Conservation (phyloP, 2,329 filamentous ascomycete species). For the Colletotrichum sp. region DNA sequence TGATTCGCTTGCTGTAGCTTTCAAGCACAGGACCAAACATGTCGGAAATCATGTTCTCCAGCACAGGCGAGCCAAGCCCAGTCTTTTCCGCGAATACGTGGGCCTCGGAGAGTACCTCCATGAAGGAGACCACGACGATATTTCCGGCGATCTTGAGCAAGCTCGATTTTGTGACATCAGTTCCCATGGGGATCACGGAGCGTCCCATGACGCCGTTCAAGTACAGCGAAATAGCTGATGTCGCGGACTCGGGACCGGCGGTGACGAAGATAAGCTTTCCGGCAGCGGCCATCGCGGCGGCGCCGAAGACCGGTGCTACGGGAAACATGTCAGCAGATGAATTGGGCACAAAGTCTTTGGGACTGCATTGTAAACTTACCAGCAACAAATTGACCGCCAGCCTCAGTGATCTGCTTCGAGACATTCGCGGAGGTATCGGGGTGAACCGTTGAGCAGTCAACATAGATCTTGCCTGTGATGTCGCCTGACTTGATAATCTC, state of each 20-base stretch:
- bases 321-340: neutral
- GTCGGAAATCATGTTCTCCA: slow-evolving; percentile 30
- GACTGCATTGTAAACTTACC: neutral
- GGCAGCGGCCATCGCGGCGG: slow-evolving; percentile 42
- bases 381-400: slow-evolving; percentile 46
- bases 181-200: slow-evolving; percentile 43
- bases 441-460: slow-evolving; percentile 30
- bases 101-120: slow-evolving; percentile 31
- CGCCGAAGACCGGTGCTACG: slow-evolving; percentile 44
- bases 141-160: slow-evolving; percentile 48
- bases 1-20: slow-evolving; percentile 31
- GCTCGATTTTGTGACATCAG: slow-evolving; percentile 43
- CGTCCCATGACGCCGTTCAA: slow-evolving; percentile 43
- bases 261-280: slow-evolving; percentile 47
- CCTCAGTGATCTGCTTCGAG: neutral
- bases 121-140: slow-evolving; percentile 29
- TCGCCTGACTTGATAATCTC: slow-evolving; percentile 34
- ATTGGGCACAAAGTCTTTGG: accelerated
- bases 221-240: slow-evolving; percentile 36
- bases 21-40: slow-evolving; percentile 31
- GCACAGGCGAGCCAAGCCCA: slow-evolving; percentile 24
- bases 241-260: slow-evolving; percentile 37
- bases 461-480: slow-evolving; percentile 20
- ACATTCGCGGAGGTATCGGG: slow-evolving; percentile 30
- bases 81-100: slow-evolving; percentile 35